Evolutionary conservation across 805 yeast genomes (phyloP).

Genomic region (Wickerhamiella nectarea): DNA sequence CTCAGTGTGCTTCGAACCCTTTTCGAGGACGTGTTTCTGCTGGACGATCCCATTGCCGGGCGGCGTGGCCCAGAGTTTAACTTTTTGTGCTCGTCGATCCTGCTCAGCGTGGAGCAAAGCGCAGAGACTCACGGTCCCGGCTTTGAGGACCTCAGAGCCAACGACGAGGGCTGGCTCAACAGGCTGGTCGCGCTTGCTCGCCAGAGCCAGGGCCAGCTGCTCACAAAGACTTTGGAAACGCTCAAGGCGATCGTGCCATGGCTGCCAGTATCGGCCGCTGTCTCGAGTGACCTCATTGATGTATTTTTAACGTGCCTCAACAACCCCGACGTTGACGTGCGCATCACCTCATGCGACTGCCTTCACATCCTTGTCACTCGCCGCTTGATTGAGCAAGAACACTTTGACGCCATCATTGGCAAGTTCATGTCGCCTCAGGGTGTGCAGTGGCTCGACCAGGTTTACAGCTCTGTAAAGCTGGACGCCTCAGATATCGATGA

Average conservation of each 20-base stretch:
- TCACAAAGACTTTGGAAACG: constrained; percentile 46
- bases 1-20: constrained; percentile 68
- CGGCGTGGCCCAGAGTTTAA: constrained; percentile 33
- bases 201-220: background rate
- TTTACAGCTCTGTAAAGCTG: constrained; percentile 41
- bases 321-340: constrained; percentile 42
- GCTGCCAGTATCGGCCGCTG: constrained; percentile 68
- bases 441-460: constrained; percentile 49
- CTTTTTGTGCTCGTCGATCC: background rate
- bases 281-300: constrained; percentile 49
- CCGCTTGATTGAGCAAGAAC: constrained; percentile 47
- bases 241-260: constrained; percentile 84
- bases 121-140: constrained; percentile 54
- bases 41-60: constrained; percentile 84
- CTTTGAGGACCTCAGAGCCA: constrained; percentile 48
- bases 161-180: constrained; percentile 73
- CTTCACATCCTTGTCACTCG: constrained; percentile 80
- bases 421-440: constrained; percentile 63
- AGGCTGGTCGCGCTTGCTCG: background rate
- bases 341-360: constrained; percentile 79
- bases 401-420: constrained; percentile 67
- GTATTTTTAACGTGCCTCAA: constrained; percentile 37
- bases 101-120: constrained; percentile 23
- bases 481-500: constrained; percentile 63
- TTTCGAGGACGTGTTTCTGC: constrained; percentile 82